phyloP scores from a whole-genome alignment of 73 alveolate genomes.

The Symbiodinium pilosum region DNA sequence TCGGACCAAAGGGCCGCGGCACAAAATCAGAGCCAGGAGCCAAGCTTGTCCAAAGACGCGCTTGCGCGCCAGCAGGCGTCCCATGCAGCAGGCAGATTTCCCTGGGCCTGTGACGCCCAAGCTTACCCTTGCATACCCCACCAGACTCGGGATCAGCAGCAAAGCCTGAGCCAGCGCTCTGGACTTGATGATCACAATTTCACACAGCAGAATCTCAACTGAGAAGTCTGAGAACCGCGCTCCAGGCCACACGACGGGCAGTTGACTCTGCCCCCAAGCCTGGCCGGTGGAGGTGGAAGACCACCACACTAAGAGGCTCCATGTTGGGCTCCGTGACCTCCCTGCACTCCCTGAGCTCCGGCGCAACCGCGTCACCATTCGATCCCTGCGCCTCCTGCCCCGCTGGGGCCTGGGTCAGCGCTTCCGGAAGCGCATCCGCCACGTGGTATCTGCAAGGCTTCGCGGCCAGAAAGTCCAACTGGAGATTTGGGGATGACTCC shows the following conservation, averaged over 20 bases:
- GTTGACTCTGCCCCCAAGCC: neutral
- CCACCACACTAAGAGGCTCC: neutral
- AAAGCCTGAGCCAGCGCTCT: neutral
- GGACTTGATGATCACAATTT: too few relatives aligned
- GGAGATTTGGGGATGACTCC: neutral
- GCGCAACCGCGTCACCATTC: too few relatives aligned
- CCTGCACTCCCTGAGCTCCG: too few relatives aligned
- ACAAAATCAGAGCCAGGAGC: too few relatives aligned
- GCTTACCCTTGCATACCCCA: slow-evolving; percentile 3
- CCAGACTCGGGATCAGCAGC: neutral
- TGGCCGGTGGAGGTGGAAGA: neutral
- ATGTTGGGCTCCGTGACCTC: too few relatives aligned
- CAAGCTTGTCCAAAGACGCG: neutral
- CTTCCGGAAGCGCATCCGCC: too few relatives aligned
- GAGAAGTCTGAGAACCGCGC: too few relatives aligned
- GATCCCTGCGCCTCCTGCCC: too few relatives aligned
- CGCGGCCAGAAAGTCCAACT: slow-evolving; percentile 3
- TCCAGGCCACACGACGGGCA: neutral
- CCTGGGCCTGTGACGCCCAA: slow-evolving; percentile 30
- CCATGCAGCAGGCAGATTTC: slow-evolving; percentile 9
- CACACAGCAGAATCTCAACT: too few relatives aligned
- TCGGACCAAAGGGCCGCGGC: neutral
- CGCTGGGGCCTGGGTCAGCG: too few relatives aligned
- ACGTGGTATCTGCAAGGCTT: slow-evolving; percentile 36
- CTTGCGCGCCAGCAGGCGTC: slow-evolving; percentile 5